These are phyloP conservation scores for Gossypium lobatum DNA, from an alignment of 441 rosid genomes.

Conservation along the genomic window DNA sequence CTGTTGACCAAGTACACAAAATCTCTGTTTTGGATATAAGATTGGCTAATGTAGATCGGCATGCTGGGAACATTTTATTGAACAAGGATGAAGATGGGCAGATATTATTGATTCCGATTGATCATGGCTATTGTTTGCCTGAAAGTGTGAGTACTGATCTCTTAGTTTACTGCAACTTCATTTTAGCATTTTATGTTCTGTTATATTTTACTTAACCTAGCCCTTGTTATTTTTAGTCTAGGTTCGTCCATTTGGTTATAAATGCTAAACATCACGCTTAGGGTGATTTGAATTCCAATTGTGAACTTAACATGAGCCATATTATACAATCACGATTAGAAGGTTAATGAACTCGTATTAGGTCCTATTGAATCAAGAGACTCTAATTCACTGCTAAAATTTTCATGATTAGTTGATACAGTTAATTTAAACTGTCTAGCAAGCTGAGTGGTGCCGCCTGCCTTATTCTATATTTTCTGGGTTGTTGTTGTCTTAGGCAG, in stretches of 20 bases:
- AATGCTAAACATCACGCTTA: neutral
- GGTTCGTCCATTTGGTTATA: neutral
- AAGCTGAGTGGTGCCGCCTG: neutral
- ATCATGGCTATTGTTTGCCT: conserved; percentile 86
- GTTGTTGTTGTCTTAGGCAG: neutral
- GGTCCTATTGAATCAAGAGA: neutral
- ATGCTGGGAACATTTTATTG: conserved; percentile 69
- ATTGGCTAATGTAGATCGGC: conserved; percentile 80
- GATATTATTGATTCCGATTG: conserved; percentile 58
- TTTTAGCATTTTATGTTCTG: neutral
- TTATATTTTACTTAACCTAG: neutral
- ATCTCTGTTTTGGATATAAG: conserved; percentile 69
- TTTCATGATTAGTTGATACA: neutral
- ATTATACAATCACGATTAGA: neutral
- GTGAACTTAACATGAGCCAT: neutral
- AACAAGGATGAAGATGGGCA: conserved; percentile 39
- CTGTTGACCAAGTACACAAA: conserved; percentile 71
- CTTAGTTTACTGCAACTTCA: conserved; percentile 2
- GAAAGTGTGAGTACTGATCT: conserved; percentile 51
- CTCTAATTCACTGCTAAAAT: neutral
- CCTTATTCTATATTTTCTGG: neutral
- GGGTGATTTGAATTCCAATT: neutral
- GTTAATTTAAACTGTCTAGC: neutral
- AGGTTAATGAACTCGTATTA: neutral
- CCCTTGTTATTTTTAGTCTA: neutral